Conservation (phyloP, 495 filamentous ascomycete genomes). For the Alectoria sarmentosa region DNA sequence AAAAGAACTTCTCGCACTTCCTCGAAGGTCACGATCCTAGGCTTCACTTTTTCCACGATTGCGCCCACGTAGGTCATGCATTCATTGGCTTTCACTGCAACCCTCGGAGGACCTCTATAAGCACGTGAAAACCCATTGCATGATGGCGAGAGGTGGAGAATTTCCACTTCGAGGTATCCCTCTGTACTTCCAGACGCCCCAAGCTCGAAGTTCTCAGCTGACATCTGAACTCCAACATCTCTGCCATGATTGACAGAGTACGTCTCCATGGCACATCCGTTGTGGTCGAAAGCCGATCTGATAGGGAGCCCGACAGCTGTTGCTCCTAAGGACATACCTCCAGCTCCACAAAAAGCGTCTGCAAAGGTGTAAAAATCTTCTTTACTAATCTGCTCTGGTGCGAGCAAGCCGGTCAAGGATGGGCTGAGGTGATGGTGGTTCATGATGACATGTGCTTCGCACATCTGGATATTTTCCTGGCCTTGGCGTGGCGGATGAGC, state of each 20-base stretch:
- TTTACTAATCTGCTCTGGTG: too few relatives aligned
- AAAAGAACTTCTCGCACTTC: neutral
- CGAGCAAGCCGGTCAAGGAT: too few relatives aligned
- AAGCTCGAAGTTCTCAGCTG: neutral
- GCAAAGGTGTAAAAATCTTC: constrained; percentile 47
- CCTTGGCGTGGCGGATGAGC: neutral
- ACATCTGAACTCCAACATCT: neutral
- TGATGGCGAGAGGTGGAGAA: neutral
- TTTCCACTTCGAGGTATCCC: neutral
- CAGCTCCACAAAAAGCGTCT: constrained; percentile 67
- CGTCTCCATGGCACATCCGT: neutral
- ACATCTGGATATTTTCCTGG: neutral
- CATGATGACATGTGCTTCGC: neutral
- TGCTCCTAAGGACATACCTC: constrained; percentile 64
- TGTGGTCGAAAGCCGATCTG: constrained; percentile 51
- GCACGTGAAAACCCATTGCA: neutral
- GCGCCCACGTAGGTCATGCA: neutral
- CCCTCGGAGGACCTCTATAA: neutral
- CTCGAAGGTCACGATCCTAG: constrained; percentile 5
- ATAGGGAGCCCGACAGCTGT: constrained; percentile 50
- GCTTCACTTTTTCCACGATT: neutral
- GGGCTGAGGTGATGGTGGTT: neutral
- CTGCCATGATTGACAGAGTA: neutral
- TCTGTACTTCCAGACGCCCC: neutral
- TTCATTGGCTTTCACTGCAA: neutral